Conservation (phyloP, 2,329 filamentous ascomycete genomes). For the Aspergillus neotritici region DNA sequence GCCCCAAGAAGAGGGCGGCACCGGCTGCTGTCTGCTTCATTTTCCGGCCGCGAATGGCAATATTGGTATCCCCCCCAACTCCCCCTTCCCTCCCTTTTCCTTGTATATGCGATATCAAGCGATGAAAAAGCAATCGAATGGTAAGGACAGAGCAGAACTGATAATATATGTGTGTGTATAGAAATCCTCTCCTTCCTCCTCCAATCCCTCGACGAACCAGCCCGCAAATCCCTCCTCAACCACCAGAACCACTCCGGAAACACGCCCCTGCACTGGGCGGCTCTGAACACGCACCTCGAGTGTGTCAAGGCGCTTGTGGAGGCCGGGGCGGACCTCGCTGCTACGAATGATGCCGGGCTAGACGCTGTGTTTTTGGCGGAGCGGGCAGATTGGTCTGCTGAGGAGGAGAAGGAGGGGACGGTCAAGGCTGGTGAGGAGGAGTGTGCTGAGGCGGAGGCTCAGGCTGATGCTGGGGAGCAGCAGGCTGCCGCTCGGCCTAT, state of each 20-base stretch:
- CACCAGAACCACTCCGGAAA: constrained; percentile 75
- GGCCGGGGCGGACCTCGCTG: constrained; percentile 67
- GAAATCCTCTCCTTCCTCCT: constrained; percentile 48
- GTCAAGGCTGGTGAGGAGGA: constrained; percentile 15
- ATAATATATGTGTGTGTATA: constrained; percentile 9
- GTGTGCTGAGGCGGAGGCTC: constrained; percentile 20
- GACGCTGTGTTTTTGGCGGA: constrained; percentile 71
- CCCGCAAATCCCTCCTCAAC: constrained; percentile 31
- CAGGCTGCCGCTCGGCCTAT: constrained; percentile 16
- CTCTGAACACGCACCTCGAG: constrained; percentile 78
- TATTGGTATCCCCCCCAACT: constrained; percentile 51
- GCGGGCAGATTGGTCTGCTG: constrained; percentile 61
- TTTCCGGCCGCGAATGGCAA: constrained; percentile 92
- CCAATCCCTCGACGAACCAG: constrained; percentile 29
- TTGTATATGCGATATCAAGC: neutral
- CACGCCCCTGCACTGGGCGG: constrained; percentile 90
- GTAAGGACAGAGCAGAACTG: constrained; percentile 3
- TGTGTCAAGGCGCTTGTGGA: constrained; percentile 72
- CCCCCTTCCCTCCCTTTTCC: constrained; percentile 1
- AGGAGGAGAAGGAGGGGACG: constrained; percentile 30
- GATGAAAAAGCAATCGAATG: neutral
- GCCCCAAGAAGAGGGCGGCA: constrained; percentile 63
- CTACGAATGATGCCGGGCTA: constrained; percentile 79
- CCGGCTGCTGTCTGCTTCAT: constrained; percentile 57
- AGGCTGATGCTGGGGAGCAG: constrained; percentile 12